Base-by-base conservation (phyloP, 2,329 filamentous ascomycete species). In the Fusarium falciforme region DNA sequence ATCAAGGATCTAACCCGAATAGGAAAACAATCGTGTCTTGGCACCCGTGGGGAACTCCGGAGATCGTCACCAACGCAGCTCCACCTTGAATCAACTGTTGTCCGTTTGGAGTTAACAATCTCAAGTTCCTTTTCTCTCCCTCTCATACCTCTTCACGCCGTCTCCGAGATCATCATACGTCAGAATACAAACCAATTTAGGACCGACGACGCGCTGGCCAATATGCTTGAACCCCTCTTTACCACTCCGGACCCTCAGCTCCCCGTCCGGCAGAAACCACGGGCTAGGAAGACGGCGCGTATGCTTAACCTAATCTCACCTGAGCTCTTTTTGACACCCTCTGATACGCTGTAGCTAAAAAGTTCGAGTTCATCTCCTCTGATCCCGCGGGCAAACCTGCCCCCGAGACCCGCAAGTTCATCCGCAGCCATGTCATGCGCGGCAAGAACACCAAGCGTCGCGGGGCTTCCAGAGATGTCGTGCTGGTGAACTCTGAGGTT, bases 301-400 rank as follows among this genome's bases (percentile, higher is more conserved):
- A 54, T 44, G 29, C 22, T 22, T 49, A 22, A 61, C 4, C 5
- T 22, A 16, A 25, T 22, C 11, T 10, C 12, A 9, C 12, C 16
- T 1, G 5, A 12, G 11, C 8, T 35, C 9, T 14, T 40, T 8
- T 22, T 29, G 14, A 20, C 11, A 16, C 9, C 20, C 7, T 58
- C 49, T 64, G 25, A 68, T 27, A 25, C 9, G 17, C 17, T 16
- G 9, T 33, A 77, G 77, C 64, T 14, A 79, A 75, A 9, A 65
- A 64, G 2, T 80, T 81, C n/a, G 75, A 76, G 40, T 81, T 81
- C 27, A 72, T 81, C n/a, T 66, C 71, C 10, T 73, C 76, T 12
- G 79, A 73, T 14, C 44, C 70, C 0, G 63, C 64, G 6, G 79
- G 79, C 0, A 79, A 77, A 40, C 75, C 77, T 29, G 67, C 67